Base-by-base conservation (phyloP, 371 early-diverging fungal genomes). In the Mortierella sp. region DNA sequence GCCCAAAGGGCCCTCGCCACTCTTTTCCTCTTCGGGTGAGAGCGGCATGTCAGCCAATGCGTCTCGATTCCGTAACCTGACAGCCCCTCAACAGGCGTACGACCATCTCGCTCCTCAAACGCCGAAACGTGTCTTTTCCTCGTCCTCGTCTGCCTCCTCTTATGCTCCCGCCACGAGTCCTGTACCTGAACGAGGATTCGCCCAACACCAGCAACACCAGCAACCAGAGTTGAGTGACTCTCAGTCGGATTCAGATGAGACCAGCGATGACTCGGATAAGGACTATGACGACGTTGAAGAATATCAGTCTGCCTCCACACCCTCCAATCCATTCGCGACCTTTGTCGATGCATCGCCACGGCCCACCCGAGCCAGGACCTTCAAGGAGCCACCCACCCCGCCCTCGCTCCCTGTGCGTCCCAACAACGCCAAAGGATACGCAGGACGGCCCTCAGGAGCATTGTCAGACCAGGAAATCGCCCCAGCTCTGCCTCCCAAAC, bases 401-500 rank as follows among this genome's bases (percentile, higher is more conserved):
- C 81, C 81, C 1, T 74, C 78, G 1, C 52, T 77, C 19, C 82
- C 78, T 22, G 48, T 75, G 58, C 63, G 75, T 9, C 81, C 77
- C 41, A 68, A 70, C 22, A 68, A 70, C 22, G 24, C 41, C 22
- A 76, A 73, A 53, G 37, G 52, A 11, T 66, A 76, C 24, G 65
- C 77, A 16, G 69, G 55, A 11, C 65, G 75, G 11, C 73, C 66
- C 4, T n/a, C 66, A 8, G 61, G 63, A 13, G 34, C 53, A 24
- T 26, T 74, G 29, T 53, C 74, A 2, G 77, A 76, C 63, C 74
- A 73, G 64, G 75, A 71, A 52, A 66, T 66, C 1, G 79, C 79
- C 1, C 83, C 83, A 43, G 83, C 83, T 3, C 75, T 82, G 6
- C 83, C 83, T 11, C 83, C 83, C n/a, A 82, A 82, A 44, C 83